phyloP scores from a whole-genome alignment of 306 rosid genomes.

The Vigna reflexopilosa region DNA sequence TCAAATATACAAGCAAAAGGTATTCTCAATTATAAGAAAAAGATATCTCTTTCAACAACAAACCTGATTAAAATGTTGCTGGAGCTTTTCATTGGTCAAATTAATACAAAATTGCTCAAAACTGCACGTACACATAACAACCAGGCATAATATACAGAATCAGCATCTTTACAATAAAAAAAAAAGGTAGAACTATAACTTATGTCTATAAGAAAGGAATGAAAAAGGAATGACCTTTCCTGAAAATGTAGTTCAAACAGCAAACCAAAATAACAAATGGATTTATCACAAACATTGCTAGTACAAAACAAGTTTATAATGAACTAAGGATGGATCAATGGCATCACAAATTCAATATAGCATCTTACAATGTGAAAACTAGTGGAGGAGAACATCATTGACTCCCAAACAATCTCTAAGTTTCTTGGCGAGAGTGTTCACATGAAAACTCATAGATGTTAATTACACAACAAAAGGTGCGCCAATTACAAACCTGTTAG shows the following conservation, averaged over 20 bases:
- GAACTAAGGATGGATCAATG: constrained; percentile 24
- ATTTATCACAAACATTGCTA: neutral
- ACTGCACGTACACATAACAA: constrained; percentile 51
- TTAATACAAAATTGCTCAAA: constrained; percentile 95
- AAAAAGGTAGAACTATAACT: neutral
- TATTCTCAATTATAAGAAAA: constrained; percentile 26
- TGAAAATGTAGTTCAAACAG: constrained; percentile 2
- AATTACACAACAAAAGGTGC: constrained; percentile 58
- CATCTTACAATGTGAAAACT: constrained; percentile 25
- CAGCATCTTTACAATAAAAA: constrained; percentile 9
- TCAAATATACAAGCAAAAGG: constrained; percentile 22
- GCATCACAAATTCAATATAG: constrained; percentile 32
- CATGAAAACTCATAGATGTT: constrained; percentile 35
- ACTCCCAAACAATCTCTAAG: constrained; percentile 16
- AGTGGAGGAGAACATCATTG: constrained; percentile 29
- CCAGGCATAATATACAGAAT: constrained; percentile 27
- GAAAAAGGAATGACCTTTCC: constrained; percentile 6
- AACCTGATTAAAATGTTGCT: constrained; percentile 96
- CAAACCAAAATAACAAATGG: constrained; percentile 16
- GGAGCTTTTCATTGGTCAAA: constrained; percentile 90
- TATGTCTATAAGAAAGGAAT: constrained; percentile 4
- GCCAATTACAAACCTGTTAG: constrained; percentile 88
- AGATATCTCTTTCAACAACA: constrained; percentile 28
- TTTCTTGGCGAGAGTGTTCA: constrained; percentile 32
- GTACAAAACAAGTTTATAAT: constrained; percentile 14